Base-by-base conservation (phyloP, 2,329 filamentous ascomycete genomes). In the Diaporthe ilicicola region DNA sequence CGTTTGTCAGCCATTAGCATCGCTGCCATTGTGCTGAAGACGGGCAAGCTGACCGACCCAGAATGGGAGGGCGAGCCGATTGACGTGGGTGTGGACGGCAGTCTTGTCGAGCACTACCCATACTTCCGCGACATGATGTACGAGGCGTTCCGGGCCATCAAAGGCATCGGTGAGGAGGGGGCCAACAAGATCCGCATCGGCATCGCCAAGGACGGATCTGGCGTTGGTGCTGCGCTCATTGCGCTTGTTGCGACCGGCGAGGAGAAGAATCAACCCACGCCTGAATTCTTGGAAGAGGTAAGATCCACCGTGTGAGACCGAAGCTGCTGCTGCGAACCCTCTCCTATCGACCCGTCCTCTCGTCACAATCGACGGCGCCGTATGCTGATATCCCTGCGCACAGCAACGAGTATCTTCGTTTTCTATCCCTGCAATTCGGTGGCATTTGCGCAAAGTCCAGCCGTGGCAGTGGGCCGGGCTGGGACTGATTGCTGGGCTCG, bases 161-260 rank as follows among this genome's bases (percentile, higher is more conserved):
- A 94, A 19, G 90, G 92, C 73, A 93, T 98, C 76, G 95, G 95
- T 5, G 83, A 86, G 55, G 85, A 88, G 70, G 94, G 95, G 13
- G 94, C 97, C 74, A 92, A 93, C 83, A 93, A 91, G 82, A 93
- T 99, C 74, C 89, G 94, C 70, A 98, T 99, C 77, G 96, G 95
- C 27, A 96, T 98, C 78, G 96, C 96, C 73, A 98, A 97, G 86
- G 96, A 99, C 80, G 96, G 96, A 59, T 96, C 93, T 74, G 96
- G 94, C 74, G 93, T 97, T n/a, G 96, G 96, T 67, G 96, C 96
- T 3, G 96, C 96, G 50, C 84, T 99, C 76, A 98, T 98, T 82
- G 96, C 96, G 65, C 88, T 98, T 64, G 93, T 98, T 34, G 95
- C 95, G 1, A 92, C 93, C 1, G 85, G 87, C 77, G 90, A 87